A percentile compares a stretch with the other conserved stretches of the same genome.
These are phyloP conservation scores for Cercospora citrullina DNA, from an alignment of 2,329 filamentous ascomycete species.

Conservation along the genomic window DNA sequence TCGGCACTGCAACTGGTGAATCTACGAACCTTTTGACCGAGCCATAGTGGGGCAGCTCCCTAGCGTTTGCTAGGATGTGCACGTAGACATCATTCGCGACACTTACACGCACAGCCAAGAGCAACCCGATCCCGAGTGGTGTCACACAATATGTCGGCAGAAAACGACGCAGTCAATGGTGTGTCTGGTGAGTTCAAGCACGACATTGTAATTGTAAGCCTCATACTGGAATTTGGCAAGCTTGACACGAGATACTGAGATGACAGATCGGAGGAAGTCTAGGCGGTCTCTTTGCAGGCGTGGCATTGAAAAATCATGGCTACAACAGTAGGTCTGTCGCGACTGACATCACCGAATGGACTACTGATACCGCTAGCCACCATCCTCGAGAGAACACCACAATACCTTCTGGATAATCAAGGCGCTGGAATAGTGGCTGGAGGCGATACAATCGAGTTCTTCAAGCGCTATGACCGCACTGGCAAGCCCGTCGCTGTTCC, in stretches of 20 bases:
- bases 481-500: constrained; percentile 36
- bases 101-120: constrained; percentile 5
- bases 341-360: not conserved
- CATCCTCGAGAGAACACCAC: constrained; percentile 45
- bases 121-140: not conserved
- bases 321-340: constrained; percentile 27
- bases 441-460: constrained; percentile 46
- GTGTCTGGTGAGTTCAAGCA: constrained; percentile 16
- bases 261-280: constrained; percentile 34
- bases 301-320: constrained; percentile 33
- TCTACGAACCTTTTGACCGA: constrained; percentile 7
- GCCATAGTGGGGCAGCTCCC: constrained; percentile 3
- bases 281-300: constrained; percentile 34
- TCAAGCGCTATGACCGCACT: constrained; percentile 46
- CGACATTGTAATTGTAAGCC: constrained; percentile 30
- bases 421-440: constrained; percentile 51
- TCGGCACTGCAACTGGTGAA: not conserved
- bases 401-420: constrained; percentile 48
- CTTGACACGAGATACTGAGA: not conserved
- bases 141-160: not conserved
- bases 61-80: constrained; percentile 1
- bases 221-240: not conserved
- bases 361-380: constrained; percentile 10
- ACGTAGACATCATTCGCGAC: not conserved
- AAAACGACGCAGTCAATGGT: constrained; percentile 3